phyloP scores from a whole-genome alignment of 208 protist species.

The Crithidia thermophila region DNA sequence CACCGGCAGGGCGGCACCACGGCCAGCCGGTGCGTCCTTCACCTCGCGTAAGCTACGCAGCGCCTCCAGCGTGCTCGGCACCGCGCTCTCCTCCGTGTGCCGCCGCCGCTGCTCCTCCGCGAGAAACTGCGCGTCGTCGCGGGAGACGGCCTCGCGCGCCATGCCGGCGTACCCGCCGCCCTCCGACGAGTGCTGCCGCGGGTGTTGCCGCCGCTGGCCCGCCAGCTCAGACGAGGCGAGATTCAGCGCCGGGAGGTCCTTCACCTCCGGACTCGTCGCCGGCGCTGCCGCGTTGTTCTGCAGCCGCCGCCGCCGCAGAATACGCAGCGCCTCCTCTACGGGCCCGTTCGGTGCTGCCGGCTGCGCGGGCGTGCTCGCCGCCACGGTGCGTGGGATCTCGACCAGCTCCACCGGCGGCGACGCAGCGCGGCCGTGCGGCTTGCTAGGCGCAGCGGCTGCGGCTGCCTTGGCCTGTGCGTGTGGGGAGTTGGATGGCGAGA shows the following conservation, averaged over 20 bases:
- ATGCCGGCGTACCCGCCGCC: slow-evolving; percentile 38
- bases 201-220: slow-evolving; percentile 15
- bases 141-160: slow-evolving; percentile 28
- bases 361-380: background rate
- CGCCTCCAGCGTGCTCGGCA: slow-evolving; percentile 78
- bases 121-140: slow-evolving; percentile 30
- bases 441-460: background rate
- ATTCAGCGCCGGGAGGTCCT: slow-evolving; percentile 25
- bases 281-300: slow-evolving; percentile 3
- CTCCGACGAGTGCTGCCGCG: slow-evolving; percentile 18
- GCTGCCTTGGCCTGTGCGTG: background rate
- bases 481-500: slow-evolving; percentile 8
- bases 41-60: slow-evolving; percentile 50
- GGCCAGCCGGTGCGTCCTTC: slow-evolving; percentile 8
- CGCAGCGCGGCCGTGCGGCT: slow-evolving; percentile 1
- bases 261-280: slow-evolving; percentile 2
- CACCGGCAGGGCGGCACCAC: background rate
- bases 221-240: slow-evolving; percentile 7
- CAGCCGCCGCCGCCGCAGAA: slow-evolving; percentile 15
- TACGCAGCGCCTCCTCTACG: slow-evolving; percentile 20
- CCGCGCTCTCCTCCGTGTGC: slow-evolving; percentile 18
- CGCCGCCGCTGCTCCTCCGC: slow-evolving; percentile 19
- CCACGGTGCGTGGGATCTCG: slow-evolving; percentile 16
- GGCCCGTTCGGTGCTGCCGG: background rate
- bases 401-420: slow-evolving; percentile 8